Conservation (phyloP, 306 rosid species). For the Corylus heterophylla region DNA sequence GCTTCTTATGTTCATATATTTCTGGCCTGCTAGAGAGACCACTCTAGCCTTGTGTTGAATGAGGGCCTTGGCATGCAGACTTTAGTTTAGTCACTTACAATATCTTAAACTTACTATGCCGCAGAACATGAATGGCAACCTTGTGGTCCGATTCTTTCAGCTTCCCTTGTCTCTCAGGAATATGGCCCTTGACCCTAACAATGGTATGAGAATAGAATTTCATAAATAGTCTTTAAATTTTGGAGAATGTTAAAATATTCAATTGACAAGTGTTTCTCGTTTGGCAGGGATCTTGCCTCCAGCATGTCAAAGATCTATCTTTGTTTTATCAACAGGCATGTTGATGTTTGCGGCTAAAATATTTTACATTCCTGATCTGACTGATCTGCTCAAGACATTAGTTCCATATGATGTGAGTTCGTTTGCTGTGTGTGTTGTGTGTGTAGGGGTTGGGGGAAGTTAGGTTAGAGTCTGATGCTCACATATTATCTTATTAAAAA, state of each 20-base stretch:
- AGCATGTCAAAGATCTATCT: conserved; percentile 66
- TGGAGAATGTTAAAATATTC: conserved; percentile 2
- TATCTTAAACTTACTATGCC: conserved; percentile 24
- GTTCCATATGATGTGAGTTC: conserved; percentile 67
- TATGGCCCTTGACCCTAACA: conserved; percentile 55
- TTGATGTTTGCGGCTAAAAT: conserved; percentile 72
- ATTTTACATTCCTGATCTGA: conserved; percentile 73
- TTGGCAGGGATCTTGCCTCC: conserved; percentile 66
- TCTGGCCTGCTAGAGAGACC: neutral
- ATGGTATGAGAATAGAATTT: conserved; percentile 48
- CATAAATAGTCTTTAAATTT: neutral
- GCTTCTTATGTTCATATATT: neutral
- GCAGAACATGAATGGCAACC: conserved; percentile 73
- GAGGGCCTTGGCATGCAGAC: neutral
- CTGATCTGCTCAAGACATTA: conserved; percentile 60
- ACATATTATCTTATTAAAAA: neutral
- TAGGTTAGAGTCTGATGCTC: conserved; percentile 13
- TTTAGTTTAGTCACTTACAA: conserved; percentile 7
- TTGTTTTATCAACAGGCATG: conserved; percentile 75
- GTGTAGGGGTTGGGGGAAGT: neutral
- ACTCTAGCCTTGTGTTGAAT: neutral
- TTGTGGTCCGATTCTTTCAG: conserved; percentile 73
- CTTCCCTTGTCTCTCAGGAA: conserved; percentile 84
- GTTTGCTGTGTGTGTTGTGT: neutral
- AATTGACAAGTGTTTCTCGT: conserved; percentile 24